Conservation (phyloP, 2,329 filamentous ascomycete species). For the Talaromyces sp. region DNA sequence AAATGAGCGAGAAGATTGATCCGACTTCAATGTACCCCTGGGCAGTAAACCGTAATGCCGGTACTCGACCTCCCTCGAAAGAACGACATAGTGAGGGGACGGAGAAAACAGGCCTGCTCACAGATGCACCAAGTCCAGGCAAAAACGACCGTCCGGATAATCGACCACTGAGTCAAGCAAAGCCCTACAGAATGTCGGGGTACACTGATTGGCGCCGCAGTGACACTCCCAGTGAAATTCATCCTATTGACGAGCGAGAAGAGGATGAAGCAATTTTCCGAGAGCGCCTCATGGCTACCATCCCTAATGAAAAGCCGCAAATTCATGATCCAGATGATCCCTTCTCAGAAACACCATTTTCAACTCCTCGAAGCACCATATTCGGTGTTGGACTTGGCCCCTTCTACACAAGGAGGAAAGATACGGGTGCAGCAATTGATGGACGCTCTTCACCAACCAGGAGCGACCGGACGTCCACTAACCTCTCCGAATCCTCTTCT, state of each 20-base stretch:
- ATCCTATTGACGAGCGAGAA: slow-evolving; percentile 65
- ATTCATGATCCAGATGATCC: slow-evolving; percentile 26
- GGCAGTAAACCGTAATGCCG: slow-evolving; percentile 26
- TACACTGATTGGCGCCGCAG: slow-evolving; percentile 55
- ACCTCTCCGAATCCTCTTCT: slow-evolving; percentile 56
- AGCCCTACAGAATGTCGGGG: slow-evolving; percentile 43
- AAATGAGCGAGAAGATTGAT: slow-evolving; percentile 24
- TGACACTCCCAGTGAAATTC: slow-evolving; percentile 58
- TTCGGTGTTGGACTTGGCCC: slow-evolving; percentile 27
- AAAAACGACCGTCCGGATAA: slow-evolving; percentile 38
- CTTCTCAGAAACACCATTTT: slow-evolving; percentile 29
- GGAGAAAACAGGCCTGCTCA: slow-evolving; percentile 47
- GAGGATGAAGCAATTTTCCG: slow-evolving; percentile 54
- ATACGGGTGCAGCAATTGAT: slow-evolving; percentile 19
- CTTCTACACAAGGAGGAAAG: slow-evolving; percentile 26
- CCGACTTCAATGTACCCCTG: slow-evolving; percentile 31
- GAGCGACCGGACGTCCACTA: slow-evolving; percentile 59
- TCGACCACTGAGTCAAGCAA: slow-evolving; percentile 35
- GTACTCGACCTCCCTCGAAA: slow-evolving; percentile 26
- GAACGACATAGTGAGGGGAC: slow-evolving; percentile 34
- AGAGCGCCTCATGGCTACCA: slow-evolving; percentile 24
- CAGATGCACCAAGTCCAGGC: slow-evolving; percentile 44
- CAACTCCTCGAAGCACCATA: slow-evolving; percentile 30
- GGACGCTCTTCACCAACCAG: slow-evolving; percentile 53
- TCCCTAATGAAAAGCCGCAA: slow-evolving; percentile 12